Evolutionary conservation across 345 rosid genomes (phyloP), one percentile per base, ranked within the genome.

Genomic region (Litchi chinensis): DNA sequence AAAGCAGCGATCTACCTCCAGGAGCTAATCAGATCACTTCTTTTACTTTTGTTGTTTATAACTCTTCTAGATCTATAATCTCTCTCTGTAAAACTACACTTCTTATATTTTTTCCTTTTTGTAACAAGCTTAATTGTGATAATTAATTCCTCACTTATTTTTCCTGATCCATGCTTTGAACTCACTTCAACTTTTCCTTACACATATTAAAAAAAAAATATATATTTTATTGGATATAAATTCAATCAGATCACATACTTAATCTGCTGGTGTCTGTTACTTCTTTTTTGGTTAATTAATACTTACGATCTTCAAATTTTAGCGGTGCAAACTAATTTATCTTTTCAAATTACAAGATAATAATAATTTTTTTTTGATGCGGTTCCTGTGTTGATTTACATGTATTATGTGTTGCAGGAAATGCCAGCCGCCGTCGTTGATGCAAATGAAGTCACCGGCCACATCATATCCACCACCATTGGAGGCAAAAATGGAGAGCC

Each of bases 401-500:
- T 73, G 12, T 32, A 32, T 70, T 73, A 8, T 56, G 50, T 76
- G 82, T 85, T 79, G 63, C 85, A 93, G 98, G 96, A 90, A 82
- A 88, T 92, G 91, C 69, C 91, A 12, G 91, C 91, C 15, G 85
- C 91, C 72, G 95, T 88, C 50, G 91, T 86, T 76, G 89, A 91
- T 63, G 90, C 86, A 24, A 93, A 89, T 74, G 96, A 91, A 9
- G 96, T 93, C 46, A 93, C 98, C 5, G 98, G 98, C 46, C 98
- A 93, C 72, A 93, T 93, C 10, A 93, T 93, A 72, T 92, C 98
- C 64, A 93, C 98, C 41, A 93, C 98, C 5, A 92, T 93, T 40
- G 98, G 98, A 43, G 98, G 98, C 12, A 92, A 93, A 88, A 92
- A 92, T 80, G 98, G 98, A 66, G 98, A 93, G 77, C 98, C 98